These are phyloP conservation scores for Pseudoscleropodium purum DNA, from an alignment of 225 moss, liverwort and hornwort species.

Conservation along the genomic window DNA sequence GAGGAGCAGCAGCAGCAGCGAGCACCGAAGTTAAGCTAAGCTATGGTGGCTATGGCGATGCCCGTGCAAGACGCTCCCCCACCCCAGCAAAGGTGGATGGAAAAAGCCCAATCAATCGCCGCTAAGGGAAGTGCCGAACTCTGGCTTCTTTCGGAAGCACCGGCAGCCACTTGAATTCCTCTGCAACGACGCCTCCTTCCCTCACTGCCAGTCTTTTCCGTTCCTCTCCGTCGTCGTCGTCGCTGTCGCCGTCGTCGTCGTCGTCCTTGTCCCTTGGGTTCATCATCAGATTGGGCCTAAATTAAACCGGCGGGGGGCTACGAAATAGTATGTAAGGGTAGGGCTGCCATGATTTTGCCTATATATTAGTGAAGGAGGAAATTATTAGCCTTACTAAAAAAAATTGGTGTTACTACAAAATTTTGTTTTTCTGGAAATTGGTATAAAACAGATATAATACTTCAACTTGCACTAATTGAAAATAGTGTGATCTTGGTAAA, in stretches of 20 bases:
- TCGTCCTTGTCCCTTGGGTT: neutral
- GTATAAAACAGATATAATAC: rapidly evolving
- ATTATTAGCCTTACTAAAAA: neutral
- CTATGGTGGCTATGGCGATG: neutral
- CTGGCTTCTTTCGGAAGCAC: neutral
- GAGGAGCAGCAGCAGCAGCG: neutral
- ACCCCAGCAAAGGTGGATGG: neutral
- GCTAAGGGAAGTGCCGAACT: neutral
- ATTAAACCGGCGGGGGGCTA: neutral
- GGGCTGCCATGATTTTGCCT: neutral
- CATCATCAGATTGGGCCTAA: neutral
- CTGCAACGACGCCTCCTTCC: neutral
- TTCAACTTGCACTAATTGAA: neutral
- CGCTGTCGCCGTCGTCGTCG: neutral
- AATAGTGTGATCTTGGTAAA: neutral
- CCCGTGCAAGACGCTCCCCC: neutral
- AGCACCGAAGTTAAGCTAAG: neutral
- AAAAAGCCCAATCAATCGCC: neutral
- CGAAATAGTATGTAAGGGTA: neutral
- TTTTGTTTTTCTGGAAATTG: neutral
- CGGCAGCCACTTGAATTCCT: conserved; percentile 15
- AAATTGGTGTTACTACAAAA: neutral
- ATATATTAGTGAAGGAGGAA: neutral
- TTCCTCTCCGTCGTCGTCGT: neutral
- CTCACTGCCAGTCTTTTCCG: neutral